phyloP scores from a whole-genome alignment of 208 protist species.

The Trypanosoma conorhini region DNA sequence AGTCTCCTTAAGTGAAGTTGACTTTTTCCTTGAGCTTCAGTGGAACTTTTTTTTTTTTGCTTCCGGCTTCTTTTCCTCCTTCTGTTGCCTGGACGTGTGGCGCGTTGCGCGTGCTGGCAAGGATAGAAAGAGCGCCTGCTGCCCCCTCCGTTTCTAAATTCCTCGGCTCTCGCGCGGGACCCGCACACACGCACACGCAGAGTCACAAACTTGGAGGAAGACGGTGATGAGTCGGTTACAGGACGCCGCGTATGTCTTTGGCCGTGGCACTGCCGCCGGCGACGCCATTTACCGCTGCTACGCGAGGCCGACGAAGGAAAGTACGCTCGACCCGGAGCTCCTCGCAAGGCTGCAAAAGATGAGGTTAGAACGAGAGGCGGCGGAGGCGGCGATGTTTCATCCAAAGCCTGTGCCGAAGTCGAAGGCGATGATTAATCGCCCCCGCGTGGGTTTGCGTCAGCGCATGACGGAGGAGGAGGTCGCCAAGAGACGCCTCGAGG shows the following conservation, averaged over 20 bases:
- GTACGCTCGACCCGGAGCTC: constrained; percentile 81
- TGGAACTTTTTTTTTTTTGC: background rate
- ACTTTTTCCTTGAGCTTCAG: background rate
- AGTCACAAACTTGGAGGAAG: background rate
- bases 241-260: constrained; percentile 59
- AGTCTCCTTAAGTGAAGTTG: background rate
- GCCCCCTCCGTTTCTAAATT: background rate
- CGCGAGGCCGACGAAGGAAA: constrained; percentile 62
- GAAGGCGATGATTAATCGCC: constrained; percentile 62
- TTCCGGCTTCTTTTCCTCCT: background rate
- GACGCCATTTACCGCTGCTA: constrained; percentile 91
- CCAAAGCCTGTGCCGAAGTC: constrained; percentile 85
- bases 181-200: too few species aligned
- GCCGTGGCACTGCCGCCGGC: constrained; percentile 83
- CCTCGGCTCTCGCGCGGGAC: background rate
- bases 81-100: background rate
- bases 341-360: constrained; percentile 51
- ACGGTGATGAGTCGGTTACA: constrained; percentile 8
- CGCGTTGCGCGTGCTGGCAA: background rate
- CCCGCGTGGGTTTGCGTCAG: constrained; percentile 52
- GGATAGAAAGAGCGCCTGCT: background rate
- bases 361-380: constrained; percentile 62
- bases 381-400: constrained; percentile 54
- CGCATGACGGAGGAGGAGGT: constrained; percentile 51
- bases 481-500: constrained; percentile 57